Conservation (phyloP, 495 filamentous ascomycete genomes). For the Parathielavia appendiculata region DNA sequence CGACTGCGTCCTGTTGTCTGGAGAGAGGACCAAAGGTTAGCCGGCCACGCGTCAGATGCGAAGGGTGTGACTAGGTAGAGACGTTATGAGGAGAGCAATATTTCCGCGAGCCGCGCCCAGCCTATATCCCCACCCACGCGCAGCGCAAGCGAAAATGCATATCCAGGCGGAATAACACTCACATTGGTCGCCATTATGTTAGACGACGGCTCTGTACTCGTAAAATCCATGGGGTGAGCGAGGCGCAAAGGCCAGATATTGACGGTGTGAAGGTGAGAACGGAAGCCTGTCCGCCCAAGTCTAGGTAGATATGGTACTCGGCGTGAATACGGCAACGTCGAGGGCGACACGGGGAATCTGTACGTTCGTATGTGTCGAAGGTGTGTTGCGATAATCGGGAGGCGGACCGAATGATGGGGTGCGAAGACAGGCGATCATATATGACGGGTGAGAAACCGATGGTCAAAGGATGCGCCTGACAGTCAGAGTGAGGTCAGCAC, state of each 20-base stretch:
- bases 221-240: not conserved
- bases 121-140: not conserved
- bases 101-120: not conserved
- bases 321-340: constrained; percentile 8
- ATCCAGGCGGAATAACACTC: not conserved
- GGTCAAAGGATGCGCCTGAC: constrained; percentile 7
- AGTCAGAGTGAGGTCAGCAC: constrained; percentile 19
- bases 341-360: not conserved
- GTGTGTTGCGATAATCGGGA: not conserved
- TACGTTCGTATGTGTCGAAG: not conserved
- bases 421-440: not conserved
- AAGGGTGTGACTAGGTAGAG: too few relatives aligned
- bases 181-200: constrained; percentile 22
- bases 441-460: constrained; percentile 7
- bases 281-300: constrained; percentile 17
- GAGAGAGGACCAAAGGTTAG: not conserved
- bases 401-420: too few relatives aligned
- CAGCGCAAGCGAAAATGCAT: not conserved
- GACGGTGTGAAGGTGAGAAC: constrained; percentile 4
- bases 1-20: constrained; percentile 12
- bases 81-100: not conserved
- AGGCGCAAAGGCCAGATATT: not conserved
- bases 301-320: not conserved
- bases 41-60: not conserved
- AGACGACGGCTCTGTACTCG: constrained; percentile 11